phyloP scores from a whole-genome alignment of 305 asterid species.

The Fraxinus platypoda region DNA sequence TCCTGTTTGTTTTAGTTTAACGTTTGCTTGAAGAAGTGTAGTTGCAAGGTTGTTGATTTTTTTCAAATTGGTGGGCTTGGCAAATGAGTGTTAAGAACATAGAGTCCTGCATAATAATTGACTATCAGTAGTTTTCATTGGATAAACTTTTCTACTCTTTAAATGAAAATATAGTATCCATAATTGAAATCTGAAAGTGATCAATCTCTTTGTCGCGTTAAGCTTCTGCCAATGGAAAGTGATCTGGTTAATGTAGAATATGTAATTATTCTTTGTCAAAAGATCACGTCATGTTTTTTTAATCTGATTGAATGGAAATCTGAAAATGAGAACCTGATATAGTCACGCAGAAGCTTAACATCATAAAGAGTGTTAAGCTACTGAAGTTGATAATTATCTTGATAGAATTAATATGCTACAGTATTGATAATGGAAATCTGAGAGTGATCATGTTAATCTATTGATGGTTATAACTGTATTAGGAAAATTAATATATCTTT shows the following conservation, averaged over 20 bases:
- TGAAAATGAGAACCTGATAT: neutral
- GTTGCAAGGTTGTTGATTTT: neutral
- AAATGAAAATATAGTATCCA: neutral
- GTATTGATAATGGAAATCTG: neutral
- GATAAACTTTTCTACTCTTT: neutral
- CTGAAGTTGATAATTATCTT: neutral
- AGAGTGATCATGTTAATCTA: neutral
- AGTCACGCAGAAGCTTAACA: neutral
- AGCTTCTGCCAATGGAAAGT: neutral
- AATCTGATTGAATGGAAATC: neutral
- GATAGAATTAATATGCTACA: neutral
- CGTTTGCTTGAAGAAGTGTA: neutral
- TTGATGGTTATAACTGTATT: neutral
- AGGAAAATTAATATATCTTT: conserved; percentile 1
- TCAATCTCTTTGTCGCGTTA: neutral
- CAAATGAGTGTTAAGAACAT: neutral
- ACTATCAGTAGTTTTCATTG: neutral
- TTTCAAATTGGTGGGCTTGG: neutral
- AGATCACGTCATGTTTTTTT: neutral
- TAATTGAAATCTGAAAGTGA: neutral
- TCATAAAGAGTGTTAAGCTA: neutral
- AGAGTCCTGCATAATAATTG: neutral
- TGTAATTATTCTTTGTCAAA: neutral
- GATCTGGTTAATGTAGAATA: neutral
- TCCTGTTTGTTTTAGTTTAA: neutral